A percentile compares a stretch with the other conserved stretches of the same genome.
phyloP scores from a whole-genome alignment of 2,329 filamentous ascomycete species.

The Clonostachys rhizophaga region DNA sequence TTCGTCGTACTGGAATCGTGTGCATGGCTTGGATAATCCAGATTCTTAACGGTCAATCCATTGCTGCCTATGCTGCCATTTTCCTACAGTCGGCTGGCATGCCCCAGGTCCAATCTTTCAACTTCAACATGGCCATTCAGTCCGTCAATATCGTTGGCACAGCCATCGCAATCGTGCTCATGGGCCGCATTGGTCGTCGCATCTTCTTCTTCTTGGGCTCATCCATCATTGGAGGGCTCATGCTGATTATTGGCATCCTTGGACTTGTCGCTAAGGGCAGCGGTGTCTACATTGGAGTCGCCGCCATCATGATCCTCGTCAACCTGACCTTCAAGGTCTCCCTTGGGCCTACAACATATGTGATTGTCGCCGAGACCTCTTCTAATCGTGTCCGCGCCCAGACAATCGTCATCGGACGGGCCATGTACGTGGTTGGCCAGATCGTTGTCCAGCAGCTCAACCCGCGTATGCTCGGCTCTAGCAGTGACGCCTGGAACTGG shows the following conservation, averaged over 20 bases:
- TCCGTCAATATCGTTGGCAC: slow-evolving; percentile 36
- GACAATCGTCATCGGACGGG: slow-evolving; percentile 35
- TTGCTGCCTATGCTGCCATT: slow-evolving; percentile 49
- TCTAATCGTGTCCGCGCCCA: slow-evolving; percentile 35
- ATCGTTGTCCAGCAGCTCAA: slow-evolving; percentile 30
- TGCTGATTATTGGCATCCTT: slow-evolving; percentile 33
- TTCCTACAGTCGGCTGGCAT: slow-evolving; percentile 46
- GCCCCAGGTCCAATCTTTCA: slow-evolving; percentile 31
- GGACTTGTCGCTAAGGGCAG: slow-evolving; percentile 29
- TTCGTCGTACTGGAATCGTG: slow-evolving; percentile 27
- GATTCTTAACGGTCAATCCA: slow-evolving; percentile 33
- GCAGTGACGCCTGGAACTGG: slow-evolving; percentile 18
- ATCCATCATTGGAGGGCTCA: slow-evolving; percentile 26
- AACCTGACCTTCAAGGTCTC: slow-evolving; percentile 36
- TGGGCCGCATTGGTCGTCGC: slow-evolving; percentile 29
- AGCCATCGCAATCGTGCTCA: slow-evolving; percentile 27
- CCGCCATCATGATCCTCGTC: slow-evolving; percentile 28
- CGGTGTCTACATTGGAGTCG: slow-evolving; percentile 22
- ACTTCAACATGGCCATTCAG: slow-evolving; percentile 41
- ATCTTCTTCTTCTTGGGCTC: slow-evolving; percentile 34
- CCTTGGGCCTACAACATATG: slow-evolving; percentile 36
- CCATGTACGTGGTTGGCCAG: slow-evolving; percentile 30
- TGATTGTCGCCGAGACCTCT: slow-evolving; percentile 37
- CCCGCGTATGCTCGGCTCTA: slow-evolving; percentile 25
- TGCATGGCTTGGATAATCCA: slow-evolving; percentile 20